Evolutionary conservation across 805 yeast genomes (phyloP), one percentile per base, ranked within the genome.

Genomic region (Kurtzmaniella fragi): DNA sequence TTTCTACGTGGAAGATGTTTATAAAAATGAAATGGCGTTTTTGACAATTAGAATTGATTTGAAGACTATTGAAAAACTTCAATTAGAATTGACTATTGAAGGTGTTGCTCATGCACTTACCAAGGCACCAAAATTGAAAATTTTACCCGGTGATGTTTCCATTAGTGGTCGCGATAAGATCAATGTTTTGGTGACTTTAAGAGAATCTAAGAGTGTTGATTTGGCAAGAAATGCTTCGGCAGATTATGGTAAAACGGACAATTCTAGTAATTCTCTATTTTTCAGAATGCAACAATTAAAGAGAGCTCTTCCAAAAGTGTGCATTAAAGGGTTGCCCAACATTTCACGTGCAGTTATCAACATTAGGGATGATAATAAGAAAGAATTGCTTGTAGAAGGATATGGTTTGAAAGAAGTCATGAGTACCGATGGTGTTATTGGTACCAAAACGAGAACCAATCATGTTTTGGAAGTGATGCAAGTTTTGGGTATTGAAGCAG

Each of bases 401-500:
- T 93, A 93, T 57, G 99, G 99, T 27, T 69, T 93, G 48, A 85
- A 89, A 54, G 88, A 87, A 36, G 99, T 93, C 38, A 93, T 93
- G 98, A 80, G 88, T 44, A 91, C 98, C 1, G 98, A 93, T 58
- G 99, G 99, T 67, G 88, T 93, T 37, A 70, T 91, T 31, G 96
- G 99, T 5, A 70, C 82, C 17, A 81, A 80, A 59, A 91, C 99
- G 0, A 71, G 72, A 42, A 91, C 99, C 10, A 93, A 93, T 60
- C 99, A 93, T 64, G 81, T 93, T 27, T 67, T 93, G 45, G 99
- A 93, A 60, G 89, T 91, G 46, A 79, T 77, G 49, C 78, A 79
- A 47, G 97, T 91, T 4, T 70, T 93, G 45, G 99, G 99, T 54
- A 95, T 93, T 47, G 99, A 93, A 62, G 99, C 99, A 2, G 99